Percentiles rank a stretch among this genome's conserved stretches.
These are phyloP conservation scores for Leavenworthia alabamica DNA, from an alignment of 345 rosid species.

Conservation along the genomic window DNA sequence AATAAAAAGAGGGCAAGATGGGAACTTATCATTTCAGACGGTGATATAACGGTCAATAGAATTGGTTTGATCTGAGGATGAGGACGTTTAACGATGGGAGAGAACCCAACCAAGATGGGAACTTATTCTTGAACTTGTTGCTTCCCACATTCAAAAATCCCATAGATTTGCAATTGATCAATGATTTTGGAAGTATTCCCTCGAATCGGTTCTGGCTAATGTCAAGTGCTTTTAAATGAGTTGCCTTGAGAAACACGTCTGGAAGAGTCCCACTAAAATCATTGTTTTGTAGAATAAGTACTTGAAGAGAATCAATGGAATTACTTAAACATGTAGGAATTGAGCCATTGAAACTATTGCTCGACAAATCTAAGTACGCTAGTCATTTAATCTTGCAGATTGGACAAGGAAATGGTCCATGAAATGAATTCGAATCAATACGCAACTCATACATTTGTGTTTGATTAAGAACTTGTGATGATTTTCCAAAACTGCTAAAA, in stretches of 20 bases:
- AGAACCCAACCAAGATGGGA: constrained; percentile 37
- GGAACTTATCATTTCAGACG: not conserved
- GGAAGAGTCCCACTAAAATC: constrained; percentile 2
- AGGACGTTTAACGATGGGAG: constrained; percentile 24
- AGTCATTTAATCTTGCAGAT: constrained; percentile 22
- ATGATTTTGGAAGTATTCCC: constrained; percentile 32
- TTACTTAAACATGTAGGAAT: constrained; percentile 29
- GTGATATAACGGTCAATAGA: constrained; percentile 28
- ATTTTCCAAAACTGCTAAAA: not conserved
- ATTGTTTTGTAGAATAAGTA: constrained; percentile 3
- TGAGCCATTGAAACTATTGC: constrained; percentile 25
- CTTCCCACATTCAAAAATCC: constrained; percentile 33
- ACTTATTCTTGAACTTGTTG: constrained; percentile 28
- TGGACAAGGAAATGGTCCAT: constrained; percentile 24
- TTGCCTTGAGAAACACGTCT: not conserved
- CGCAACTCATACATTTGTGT: accelerated
- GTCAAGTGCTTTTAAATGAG: accelerated
- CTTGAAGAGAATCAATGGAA: not conserved
- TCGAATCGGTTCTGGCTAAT: constrained; percentile 3
- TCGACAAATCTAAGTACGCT: constrained; percentile 34
- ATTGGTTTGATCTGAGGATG: constrained; percentile 32
- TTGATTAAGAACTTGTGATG: not conserved
- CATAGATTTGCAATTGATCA: constrained; percentile 25
- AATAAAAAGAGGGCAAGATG: not conserved
- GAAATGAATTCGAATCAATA: not conserved